Evolutionary conservation across 495 filamentous ascomycete genomes (phyloP).

Genomic region (Podospora fimiseda): DNA sequence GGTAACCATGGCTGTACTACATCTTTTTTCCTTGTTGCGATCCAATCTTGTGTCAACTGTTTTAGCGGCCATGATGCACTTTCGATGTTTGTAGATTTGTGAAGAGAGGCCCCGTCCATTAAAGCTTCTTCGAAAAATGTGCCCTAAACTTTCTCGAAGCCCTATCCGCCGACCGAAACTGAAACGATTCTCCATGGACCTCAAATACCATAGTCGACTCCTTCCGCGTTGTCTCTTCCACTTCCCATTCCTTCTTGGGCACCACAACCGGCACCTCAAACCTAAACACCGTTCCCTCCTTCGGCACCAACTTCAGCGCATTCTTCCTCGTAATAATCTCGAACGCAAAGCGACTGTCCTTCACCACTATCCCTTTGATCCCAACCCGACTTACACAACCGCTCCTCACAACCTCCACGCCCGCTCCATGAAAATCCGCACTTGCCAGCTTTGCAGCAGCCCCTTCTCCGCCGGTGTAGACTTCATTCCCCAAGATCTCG

Average conservation of each 20-base stretch:
- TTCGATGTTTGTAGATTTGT: too few relatives aligned
- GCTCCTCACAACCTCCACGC: slow-evolving; percentile 76
- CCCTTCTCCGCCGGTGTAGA: slow-evolving; percentile 36
- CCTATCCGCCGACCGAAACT: slow-evolving; percentile 73
- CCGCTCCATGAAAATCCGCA: slow-evolving; percentile 86
- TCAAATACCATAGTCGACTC: slow-evolving; percentile 63
- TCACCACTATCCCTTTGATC: slow-evolving; percentile 74
- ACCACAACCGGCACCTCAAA: slow-evolving; percentile 57
- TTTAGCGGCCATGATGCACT: too few relatives aligned
- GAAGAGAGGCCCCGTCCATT: too few relatives aligned
- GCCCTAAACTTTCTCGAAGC: slow-evolving; percentile 87
- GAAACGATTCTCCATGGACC: slow-evolving; percentile 80
- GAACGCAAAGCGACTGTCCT: slow-evolving; percentile 81
- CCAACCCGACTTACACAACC: slow-evolving; percentile 77
- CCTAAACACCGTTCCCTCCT: slow-evolving; percentile 81
- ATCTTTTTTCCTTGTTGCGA: too few relatives aligned
- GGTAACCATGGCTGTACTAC: too few relatives aligned
- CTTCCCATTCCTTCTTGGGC: slow-evolving; percentile 12
- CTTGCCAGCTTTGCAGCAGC: slow-evolving; percentile 62
- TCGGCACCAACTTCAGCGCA: slow-evolving; percentile 69
- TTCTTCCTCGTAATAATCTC: slow-evolving; percentile 69
- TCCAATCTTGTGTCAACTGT: too few relatives aligned
- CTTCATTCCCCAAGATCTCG: slow-evolving; percentile 55
- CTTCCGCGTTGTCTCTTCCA: slow-evolving; percentile 15
- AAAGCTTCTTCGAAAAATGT: slow-evolving; percentile 64